Conservation (phyloP, 441 rosid genomes). For the Melastoma candidum region DNA sequence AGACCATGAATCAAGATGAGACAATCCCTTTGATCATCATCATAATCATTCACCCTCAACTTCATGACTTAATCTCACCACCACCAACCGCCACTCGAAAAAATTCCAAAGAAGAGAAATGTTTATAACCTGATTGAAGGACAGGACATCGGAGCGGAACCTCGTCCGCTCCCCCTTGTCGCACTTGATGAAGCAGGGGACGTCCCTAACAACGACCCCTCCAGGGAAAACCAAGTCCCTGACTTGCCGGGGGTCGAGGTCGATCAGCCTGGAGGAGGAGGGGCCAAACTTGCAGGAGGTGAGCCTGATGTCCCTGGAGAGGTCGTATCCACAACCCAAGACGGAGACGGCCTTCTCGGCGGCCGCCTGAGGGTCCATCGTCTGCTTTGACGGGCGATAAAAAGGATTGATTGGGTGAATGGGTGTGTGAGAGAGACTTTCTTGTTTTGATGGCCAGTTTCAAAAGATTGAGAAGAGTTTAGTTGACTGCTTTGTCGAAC, state of each 20-base stretch:
- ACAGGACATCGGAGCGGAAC: slow-evolving; percentile 66
- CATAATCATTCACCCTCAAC: no score
- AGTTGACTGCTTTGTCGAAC: no score
- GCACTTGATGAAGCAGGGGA: slow-evolving; percentile 58
- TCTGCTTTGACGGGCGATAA: no score
- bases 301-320: slow-evolving; percentile 47
- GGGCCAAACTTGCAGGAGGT: slow-evolving; percentile 49
- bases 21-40: no score
- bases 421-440: no score
- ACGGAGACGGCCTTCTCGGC: slow-evolving; percentile 82
- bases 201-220: slow-evolving; percentile 54
- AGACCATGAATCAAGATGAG: no score
- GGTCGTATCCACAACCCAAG: slow-evolving; percentile 77
- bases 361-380: slow-evolving; percentile 52
- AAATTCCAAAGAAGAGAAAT: not conserved
- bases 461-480: no score
- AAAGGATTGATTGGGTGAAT: no score
- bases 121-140: slow-evolving; percentile 62
- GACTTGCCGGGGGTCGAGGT: slow-evolving; percentile 32
- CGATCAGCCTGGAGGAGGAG: slow-evolving; percentile 44
- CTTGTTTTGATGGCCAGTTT: no score
- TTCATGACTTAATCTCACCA: not conserved
- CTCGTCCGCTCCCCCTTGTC: slow-evolving; percentile 93
- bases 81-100: not conserved
- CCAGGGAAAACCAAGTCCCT: slow-evolving; percentile 67